A percentile compares a stretch with the other conserved stretches of the same genome.
phyloP scores from a whole-genome alignment of 2,329 filamentous ascomycete genomes.

The Pseudogymnoascus pannorum region DNA sequence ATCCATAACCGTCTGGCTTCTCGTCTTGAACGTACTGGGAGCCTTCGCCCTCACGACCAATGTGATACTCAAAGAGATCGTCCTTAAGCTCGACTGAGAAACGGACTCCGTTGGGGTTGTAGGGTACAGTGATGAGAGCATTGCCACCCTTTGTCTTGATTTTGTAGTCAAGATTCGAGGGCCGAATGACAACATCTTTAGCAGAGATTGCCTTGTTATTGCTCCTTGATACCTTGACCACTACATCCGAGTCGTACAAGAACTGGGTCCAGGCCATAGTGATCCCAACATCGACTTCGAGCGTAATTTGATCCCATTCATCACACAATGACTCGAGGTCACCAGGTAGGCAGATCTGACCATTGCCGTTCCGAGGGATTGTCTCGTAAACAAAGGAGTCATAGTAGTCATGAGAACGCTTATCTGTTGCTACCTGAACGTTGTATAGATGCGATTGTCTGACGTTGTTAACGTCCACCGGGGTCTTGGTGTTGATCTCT shows the following conservation, averaged over 20 bases:
- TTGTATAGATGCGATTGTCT: constrained; percentile 22
- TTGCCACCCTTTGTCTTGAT: constrained; percentile 19
- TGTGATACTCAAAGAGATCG: constrained; percentile 26
- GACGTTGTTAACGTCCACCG: constrained; percentile 19
- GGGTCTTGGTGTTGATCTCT: constrained; percentile 20
- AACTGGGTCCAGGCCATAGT: constrained; percentile 34
- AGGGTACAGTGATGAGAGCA: constrained; percentile 26
- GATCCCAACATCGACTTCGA: constrained; percentile 28
- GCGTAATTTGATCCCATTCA: constrained; percentile 26
- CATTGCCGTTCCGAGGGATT: constrained; percentile 32
- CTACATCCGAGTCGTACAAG: constrained; percentile 21
- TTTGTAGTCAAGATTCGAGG: constrained; percentile 22
- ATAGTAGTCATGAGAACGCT: constrained; percentile 18
- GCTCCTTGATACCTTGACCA: constrained; percentile 22
- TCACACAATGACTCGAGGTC: constrained; percentile 18
- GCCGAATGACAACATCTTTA: constrained; percentile 26
- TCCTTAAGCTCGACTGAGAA: constrained; percentile 31
- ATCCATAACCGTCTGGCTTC: constrained; percentile 5
- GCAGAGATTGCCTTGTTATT: constrained; percentile 16
- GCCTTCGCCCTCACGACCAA: constrained; percentile 14
- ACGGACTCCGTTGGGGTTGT: constrained; percentile 20
- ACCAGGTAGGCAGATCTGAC: constrained; percentile 23
- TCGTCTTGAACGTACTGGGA: constrained; percentile 19
- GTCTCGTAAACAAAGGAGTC: constrained; percentile 32
- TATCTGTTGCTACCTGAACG: constrained; percentile 18